Evolutionary conservation across 805 yeast species (phyloP).

Genomic region (Ogataea nitratoaversa): DNA sequence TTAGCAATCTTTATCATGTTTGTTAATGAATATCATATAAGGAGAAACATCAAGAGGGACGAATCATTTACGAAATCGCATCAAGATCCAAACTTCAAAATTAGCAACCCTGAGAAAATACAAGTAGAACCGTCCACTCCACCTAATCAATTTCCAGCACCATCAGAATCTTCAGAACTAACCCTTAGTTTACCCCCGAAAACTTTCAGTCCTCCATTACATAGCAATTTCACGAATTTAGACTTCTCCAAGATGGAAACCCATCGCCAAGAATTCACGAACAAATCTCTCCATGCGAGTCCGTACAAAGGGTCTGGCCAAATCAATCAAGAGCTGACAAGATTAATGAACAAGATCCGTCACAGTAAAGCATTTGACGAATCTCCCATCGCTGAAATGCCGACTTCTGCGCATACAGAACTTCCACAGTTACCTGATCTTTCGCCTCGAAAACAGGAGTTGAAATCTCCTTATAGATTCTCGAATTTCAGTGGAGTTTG

Average conservation of each 20-base stretch:
- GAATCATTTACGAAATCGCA: not conserved
- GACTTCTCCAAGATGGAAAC: not conserved
- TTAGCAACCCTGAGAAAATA: not conserved
- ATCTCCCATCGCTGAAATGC: not conserved
- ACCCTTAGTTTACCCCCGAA: not conserved
- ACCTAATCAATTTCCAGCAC: not conserved
- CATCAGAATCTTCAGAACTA: not conserved
- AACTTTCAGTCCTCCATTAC: not conserved
- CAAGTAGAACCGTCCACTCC: not conserved
- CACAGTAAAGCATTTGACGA: not conserved
- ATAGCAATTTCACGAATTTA: not conserved
- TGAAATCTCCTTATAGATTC: not conserved
- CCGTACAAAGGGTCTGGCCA: constrained; percentile 18
- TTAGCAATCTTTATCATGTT: constrained; percentile 14
- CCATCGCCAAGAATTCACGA: not conserved
- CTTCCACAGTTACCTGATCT: not conserved
- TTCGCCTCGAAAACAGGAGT: not conserved
- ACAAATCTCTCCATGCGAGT: too few species aligned
- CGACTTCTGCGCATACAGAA: not conserved
- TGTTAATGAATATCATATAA: constrained; percentile 6
- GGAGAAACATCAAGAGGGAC: not conserved
- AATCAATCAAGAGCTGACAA: constrained; percentile 14
- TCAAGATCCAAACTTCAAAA: not conserved
- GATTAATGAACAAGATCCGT: constrained; percentile 11
- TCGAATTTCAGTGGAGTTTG: not conserved